Conservation (phyloP, 805 yeast genomes). For the Dipodascopsis tothii region DNA sequence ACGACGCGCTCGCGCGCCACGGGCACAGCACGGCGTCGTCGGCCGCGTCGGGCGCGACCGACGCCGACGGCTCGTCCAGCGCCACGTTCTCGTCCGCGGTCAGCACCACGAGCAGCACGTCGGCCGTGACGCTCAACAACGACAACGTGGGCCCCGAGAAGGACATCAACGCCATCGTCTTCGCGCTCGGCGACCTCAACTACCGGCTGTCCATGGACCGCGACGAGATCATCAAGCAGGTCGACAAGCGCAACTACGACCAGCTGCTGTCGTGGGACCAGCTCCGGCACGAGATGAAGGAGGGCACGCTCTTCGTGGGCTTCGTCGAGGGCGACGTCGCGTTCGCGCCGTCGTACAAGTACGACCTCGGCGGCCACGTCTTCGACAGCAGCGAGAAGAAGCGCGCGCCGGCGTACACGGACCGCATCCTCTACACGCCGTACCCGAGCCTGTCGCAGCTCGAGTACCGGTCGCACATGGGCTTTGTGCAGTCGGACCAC, state of each 20-base stretch:
- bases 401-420: conserved; percentile 54
- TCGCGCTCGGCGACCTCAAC: conserved; percentile 51
- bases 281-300: conserved; percentile 33
- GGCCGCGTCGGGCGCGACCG: neutral
- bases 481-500: conserved; percentile 46
- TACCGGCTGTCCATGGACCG: conserved; percentile 38
- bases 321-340: conserved; percentile 43
- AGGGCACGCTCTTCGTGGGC: conserved; percentile 36
- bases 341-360: conserved; percentile 53
- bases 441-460: conserved; percentile 20
- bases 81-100: conserved; percentile 9
- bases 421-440: conserved; percentile 42
- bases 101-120: conserved; percentile 3
- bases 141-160: conserved; percentile 15
- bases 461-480: conserved; percentile 26
- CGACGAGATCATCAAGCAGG: conserved; percentile 29
- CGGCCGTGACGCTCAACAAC: conserved; percentile 17
- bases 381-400: conserved; percentile 24
- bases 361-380: conserved; percentile 25
- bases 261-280: conserved; percentile 41
- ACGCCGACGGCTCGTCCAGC: neutral
- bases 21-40: neutral
- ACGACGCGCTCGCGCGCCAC: neutral
- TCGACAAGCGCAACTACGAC: conserved; percentile 30
- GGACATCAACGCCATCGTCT: conserved; percentile 26